Conservation (phyloP, 2,329 filamentous ascomycete genomes). For the Amesomyces nigricolor region DNA sequence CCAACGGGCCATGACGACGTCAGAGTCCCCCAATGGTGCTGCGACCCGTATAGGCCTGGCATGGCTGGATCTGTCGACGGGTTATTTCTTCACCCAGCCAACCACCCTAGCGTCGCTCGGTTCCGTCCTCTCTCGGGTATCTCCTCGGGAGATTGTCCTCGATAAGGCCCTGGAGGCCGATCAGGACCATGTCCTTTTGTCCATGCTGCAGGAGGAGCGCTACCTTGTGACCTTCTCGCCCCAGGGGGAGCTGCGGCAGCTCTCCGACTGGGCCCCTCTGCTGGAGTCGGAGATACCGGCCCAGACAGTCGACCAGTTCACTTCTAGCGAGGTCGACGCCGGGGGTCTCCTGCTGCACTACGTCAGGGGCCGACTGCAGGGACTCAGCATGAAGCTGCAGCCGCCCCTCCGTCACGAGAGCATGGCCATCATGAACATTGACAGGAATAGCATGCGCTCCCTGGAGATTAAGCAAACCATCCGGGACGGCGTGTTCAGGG, state of each 20-base stretch:
- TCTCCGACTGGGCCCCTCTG: slow-evolving; percentile 67
- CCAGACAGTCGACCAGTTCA: slow-evolving; percentile 53
- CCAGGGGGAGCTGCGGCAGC: slow-evolving; percentile 39
- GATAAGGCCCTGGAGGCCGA: slow-evolving; percentile 56
- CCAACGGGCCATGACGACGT: slow-evolving; percentile 11
- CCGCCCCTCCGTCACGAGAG: slow-evolving; percentile 69
- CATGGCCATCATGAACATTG: slow-evolving; percentile 79
- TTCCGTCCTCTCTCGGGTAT: slow-evolving; percentile 77
- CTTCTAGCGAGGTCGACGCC: slow-evolving; percentile 63
- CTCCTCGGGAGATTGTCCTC: slow-evolving; percentile 78
- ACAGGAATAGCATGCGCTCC: slow-evolving; percentile 83
- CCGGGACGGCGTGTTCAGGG: slow-evolving; percentile 69
- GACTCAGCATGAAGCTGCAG: slow-evolving; percentile 73
- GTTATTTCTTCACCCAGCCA: slow-evolving; percentile 82
- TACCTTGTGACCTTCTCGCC: slow-evolving; percentile 70
- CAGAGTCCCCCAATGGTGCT: slow-evolving; percentile 20
- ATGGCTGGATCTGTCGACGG: slow-evolving; percentile 93
- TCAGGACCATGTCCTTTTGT: slow-evolving; percentile 57
- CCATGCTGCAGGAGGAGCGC: slow-evolving; percentile 67
- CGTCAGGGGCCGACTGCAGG: slow-evolving; percentile 71
- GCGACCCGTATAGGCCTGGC: slow-evolving; percentile 64
- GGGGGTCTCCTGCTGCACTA: slow-evolving; percentile 81
- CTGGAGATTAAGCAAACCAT: slow-evolving; percentile 86
- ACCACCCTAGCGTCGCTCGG: slow-evolving; percentile 65
- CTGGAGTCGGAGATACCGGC: slow-evolving; percentile 65